Base-by-base conservation (phyloP, 768 basidiomycete species). In the Cantharellus anzutake region DNA sequence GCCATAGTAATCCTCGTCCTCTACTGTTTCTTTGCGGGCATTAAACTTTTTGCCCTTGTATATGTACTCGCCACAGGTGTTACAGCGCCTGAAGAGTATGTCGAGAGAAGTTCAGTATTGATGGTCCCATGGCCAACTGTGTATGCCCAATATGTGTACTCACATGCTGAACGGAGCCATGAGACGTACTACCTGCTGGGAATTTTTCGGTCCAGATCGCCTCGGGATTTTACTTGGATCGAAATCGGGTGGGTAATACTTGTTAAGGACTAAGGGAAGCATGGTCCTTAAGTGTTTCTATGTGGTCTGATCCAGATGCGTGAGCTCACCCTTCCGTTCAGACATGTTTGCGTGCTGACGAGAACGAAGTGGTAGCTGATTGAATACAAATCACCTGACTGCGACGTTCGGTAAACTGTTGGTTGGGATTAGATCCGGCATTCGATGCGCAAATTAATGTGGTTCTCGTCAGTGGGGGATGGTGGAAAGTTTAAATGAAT, bases 31-130 rank as follows among this genome's bases (percentile, higher is more conserved):
- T 69, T 99, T 98, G 56, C 94, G 79, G 3, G 96, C 96, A 66
- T 99, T 98, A 75, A 99, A 99, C 72, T 99, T 99, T 76, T 99
- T 99, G 53, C 96, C 96, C 70, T 99, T 97, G 73, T 97, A 94
- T 59, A 99, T 86, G 67, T 98, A 99, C 73, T 99, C 96, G 55
- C 93, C 96, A 66, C 96, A 99, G 2, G 89, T 89, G 66, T 91
- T 93, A 67, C 85, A 86, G 65, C 88, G 82, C 86, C 87, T 89
- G 51, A 3, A 53, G 39, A 39, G 41, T n/a, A 2, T 5, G 60
- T 40, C 4, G 44, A 51, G 42, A 60, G 4, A 29, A 11, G 35
- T 3, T 5, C 5, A 41, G 5, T 29, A 39, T 29, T 29, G 20
- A 29, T 29, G 20, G 60, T 60, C 60, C 41, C 34, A 14, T 29